Percentiles rank a stretch among this genome's conserved stretches.
These are phyloP conservation scores for Lyophyllum shimeji DNA, from an alignment of 768 basidiomycete species.

Conservation along the genomic window DNA sequence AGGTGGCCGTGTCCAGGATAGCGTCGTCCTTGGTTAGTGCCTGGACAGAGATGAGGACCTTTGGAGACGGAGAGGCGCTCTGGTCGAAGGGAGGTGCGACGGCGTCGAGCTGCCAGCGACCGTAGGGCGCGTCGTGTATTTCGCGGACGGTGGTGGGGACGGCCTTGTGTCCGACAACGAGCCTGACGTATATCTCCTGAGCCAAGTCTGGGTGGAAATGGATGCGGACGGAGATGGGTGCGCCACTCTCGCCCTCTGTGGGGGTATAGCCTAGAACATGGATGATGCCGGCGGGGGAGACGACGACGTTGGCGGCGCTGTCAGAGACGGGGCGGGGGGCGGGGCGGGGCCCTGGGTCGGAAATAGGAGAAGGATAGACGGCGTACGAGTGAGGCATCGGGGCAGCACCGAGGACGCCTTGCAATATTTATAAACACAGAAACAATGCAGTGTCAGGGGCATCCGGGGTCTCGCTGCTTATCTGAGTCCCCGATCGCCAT, in stretches of 20 bases:
- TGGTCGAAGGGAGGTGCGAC: conserved; percentile 54
- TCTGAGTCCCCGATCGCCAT: neutral
- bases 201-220: conserved; percentile 52
- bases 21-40: conserved; percentile 53
- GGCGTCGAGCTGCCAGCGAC: conserved; percentile 66
- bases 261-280: conserved; percentile 68
- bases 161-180: conserved; percentile 70
- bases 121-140: conserved; percentile 43
- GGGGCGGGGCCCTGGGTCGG: neutral
- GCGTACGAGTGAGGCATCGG: conserved; percentile 5
- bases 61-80: conserved; percentile 38
- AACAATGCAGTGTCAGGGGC: conserved; percentile 18
- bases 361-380: conserved; percentile 11
- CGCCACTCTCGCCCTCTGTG: conserved; percentile 59
- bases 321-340: neutral
- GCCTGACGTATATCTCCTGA: conserved; percentile 62
- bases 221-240: conserved; percentile 63
- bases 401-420: neutral
- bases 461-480: neutral
- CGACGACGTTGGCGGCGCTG: conserved; percentile 24
- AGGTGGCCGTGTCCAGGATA: conserved; percentile 63
- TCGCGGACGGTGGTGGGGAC: conserved; percentile 66
- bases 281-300: conserved; percentile 54
- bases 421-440: conserved; percentile 15
- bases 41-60: conserved; percentile 59